Base-by-base conservation (phyloP, 176 grass and related monocot genomes). In the Alloteropsis semialata region DNA sequence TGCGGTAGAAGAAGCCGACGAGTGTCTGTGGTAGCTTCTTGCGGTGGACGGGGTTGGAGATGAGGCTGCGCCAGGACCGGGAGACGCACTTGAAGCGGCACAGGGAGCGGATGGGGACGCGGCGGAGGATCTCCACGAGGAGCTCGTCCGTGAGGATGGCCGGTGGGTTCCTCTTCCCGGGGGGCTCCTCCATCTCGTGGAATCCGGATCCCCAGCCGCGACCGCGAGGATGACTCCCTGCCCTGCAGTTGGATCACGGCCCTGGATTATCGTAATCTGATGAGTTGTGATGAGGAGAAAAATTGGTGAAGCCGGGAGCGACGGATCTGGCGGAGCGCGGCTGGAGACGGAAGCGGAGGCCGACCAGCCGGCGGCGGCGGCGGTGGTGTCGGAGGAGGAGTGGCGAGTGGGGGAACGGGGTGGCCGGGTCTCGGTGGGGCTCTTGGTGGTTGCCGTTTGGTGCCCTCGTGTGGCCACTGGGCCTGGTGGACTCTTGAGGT, bases 21-120 rank as follows among this genome's bases (percentile, higher is more conserved):
- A 74, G 71, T 28, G 72, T 74, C 5, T 74, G 72, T 29, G 72
- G 48, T 1, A 73, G 70, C 70, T 53, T 73, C 45, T 33, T 73
- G 70, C 46, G 70, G 45, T 73, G 70, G 18, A 1, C 28, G 45
- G 27, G 28, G 17, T 53, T 17, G 18, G 70, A 33, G 44, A 73
- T 73, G 45, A 73, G 70, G 1, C 19, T 11, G 34, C 39, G 39
- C 66, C 66, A 69, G n/a, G 13, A 44, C 66, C 66, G 66, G 12
- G 2, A 69, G 14, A 69, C 66, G n/a, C 66, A 69, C 66, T 69
- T 69, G 66, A 69, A 69, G 13, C 39, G 66, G 41, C 66, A 69
- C 13, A 69, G 8, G 7, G 39, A 69, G 66, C n/a, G 66, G 39
- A 69, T 1, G 14, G 39, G 66, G 39, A 69, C 18, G 39, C 66